These are phyloP conservation scores for Trichophyton benhamiae DNA, from an alignment of 2,329 filamentous ascomycete species.

Conservation along the genomic window DNA sequence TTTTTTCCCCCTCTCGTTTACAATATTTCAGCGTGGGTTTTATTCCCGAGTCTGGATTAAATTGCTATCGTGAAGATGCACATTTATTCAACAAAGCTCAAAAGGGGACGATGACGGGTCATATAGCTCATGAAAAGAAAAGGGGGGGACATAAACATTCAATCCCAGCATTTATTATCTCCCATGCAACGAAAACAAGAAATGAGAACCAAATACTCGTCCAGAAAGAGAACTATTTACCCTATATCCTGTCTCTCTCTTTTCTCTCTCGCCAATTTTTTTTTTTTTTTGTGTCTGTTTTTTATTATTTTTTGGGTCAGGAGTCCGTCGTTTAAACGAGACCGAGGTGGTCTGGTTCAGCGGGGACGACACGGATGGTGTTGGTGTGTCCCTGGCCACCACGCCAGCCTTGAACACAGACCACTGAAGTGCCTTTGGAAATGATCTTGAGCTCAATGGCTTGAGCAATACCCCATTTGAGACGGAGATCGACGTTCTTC, in stretches of 20 bases:
- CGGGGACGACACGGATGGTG: constrained; percentile 43
- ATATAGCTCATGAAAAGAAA: background rate
- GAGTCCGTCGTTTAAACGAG: constrained; percentile 12
- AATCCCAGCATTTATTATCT: background rate
- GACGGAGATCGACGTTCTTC: constrained; percentile 92
- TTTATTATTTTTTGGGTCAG: background rate
- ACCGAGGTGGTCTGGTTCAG: constrained; percentile 33
- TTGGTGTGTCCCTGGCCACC: constrained; percentile 58
- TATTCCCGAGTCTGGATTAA: background rate
- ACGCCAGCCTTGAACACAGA: constrained; percentile 57
- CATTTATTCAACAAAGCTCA: background rate
- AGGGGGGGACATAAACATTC: background rate
- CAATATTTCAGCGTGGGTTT: background rate
- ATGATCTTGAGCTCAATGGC: constrained; percentile 73
- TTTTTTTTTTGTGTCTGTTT: background rate
- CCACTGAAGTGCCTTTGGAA: constrained; percentile 59
- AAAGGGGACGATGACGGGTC: background rate
- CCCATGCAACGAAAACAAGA: background rate
- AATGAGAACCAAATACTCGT: background rate
- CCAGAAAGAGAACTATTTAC: background rate
- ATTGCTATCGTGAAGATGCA: background rate
- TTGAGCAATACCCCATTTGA: constrained; percentile 90
- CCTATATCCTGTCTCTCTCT: background rate
- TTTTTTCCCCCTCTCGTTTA: background rate
- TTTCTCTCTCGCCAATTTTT: background rate